Percentiles rank a stretch among this genome's conserved stretches.
These are phyloP conservation scores for Jaenimonas drosophilae DNA, from an alignment of 208 protist species.

Conservation along the genomic window DNA sequence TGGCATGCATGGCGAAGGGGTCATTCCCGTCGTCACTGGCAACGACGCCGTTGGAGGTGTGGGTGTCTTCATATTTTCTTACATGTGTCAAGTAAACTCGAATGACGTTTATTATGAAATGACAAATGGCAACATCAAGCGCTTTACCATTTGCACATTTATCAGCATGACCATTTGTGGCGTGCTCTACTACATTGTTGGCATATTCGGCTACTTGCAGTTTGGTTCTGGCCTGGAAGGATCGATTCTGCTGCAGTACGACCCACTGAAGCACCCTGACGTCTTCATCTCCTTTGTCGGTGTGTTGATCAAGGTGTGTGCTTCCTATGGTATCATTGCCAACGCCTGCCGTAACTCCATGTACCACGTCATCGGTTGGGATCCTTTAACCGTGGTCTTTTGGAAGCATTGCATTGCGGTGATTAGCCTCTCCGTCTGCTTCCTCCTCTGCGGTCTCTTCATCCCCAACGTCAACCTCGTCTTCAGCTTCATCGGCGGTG, in stretches of 20 bases:
- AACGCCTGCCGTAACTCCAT: conserved; percentile 51
- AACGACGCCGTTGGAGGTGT: conserved; percentile 19
- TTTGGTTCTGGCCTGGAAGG: conserved; percentile 21
- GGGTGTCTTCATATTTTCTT: conserved; percentile 49
- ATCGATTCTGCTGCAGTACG: conserved; percentile 45
- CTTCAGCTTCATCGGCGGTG: conserved; percentile 15
- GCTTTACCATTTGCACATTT: conserved; percentile 18
- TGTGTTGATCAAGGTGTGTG: conserved; percentile 52
- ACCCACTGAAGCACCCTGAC: conserved; percentile 35
- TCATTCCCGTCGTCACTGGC: conserved; percentile 17
- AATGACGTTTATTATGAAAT: conserved; percentile 31
- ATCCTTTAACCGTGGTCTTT: conserved; percentile 2
- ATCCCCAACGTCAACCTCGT: conserved; percentile 25
- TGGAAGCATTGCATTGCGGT: conserved; percentile 6
- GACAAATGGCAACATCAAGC: conserved; percentile 7
- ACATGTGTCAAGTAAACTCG: conserved; percentile 42
- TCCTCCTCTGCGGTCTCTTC: conserved; percentile 40
- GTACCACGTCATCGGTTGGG: conserved; percentile 34
- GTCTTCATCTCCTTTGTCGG: conserved; percentile 40
- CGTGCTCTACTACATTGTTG: conserved; percentile 42
- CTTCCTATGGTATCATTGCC: conserved; percentile 41
- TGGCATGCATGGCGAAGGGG: conserved; percentile 15
- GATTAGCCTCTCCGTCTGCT: conserved; percentile 1
- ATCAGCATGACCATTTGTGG: conserved; percentile 29
- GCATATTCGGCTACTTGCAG: conserved; percentile 56